phyloP scores from a whole-genome alignment of 768 basidiomycete genomes.

The Wakefieldia striispora region DNA sequence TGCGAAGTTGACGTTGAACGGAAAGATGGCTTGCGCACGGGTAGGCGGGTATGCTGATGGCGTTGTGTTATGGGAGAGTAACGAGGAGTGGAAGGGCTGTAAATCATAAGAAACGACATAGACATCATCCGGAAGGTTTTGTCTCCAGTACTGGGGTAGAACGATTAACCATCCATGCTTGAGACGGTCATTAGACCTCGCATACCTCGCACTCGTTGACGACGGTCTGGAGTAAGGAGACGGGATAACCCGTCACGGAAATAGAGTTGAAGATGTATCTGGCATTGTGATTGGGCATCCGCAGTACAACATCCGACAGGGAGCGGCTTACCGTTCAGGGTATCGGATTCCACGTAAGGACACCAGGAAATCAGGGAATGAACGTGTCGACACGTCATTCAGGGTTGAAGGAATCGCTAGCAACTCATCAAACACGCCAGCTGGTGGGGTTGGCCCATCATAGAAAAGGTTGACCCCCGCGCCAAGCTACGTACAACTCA shows the following conservation, averaged over 20 bases:
- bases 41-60: no score
- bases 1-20: slow-evolving; percentile 44
- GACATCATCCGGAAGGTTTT: no score
- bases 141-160: no score
- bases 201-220: no score
- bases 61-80: slow-evolving; percentile 36
- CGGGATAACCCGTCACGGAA: no score
- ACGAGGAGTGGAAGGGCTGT: slow-evolving; percentile 50
- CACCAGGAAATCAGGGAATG: slow-evolving; percentile 15
- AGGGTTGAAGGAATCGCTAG: slow-evolving; percentile 9
- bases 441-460: slow-evolving; percentile 38
- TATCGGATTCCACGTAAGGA: not conserved
- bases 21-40: slow-evolving; percentile 37
- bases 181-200: no score
- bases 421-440: slow-evolving; percentile 27
- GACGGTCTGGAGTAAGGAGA: no score
- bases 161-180: no score
- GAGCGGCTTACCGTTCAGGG: slow-evolving; percentile 1
- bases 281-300: not conserved
- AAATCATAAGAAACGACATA: slow-evolving; percentile 24
- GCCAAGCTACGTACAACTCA: slow-evolving; percentile 5
- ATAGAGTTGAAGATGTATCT: slow-evolving; percentile 8
- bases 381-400: slow-evolving; percentile 5
- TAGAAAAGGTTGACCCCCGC: slow-evolving; percentile 48
- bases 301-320: not conserved